Evolutionary conservation across 805 yeast genomes (phyloP).

Genomic region (Nakazawaea molendinolei): DNA sequence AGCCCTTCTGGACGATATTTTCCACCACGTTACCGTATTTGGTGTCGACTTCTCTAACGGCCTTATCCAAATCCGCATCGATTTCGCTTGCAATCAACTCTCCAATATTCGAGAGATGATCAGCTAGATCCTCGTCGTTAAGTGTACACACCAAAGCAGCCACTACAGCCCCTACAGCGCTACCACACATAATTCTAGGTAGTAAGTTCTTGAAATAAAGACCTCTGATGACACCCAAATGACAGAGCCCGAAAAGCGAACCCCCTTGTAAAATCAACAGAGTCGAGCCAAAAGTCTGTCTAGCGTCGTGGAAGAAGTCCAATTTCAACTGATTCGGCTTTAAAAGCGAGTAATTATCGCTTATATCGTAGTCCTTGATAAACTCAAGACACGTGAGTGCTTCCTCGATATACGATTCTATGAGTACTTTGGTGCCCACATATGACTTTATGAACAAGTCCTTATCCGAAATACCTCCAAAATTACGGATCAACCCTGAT

Average conservation of each 20-base stretch:
- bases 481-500: constrained; percentile 80
- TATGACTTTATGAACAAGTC: constrained; percentile 75
- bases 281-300: constrained; percentile 84
- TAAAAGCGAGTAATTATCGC: constrained; percentile 28
- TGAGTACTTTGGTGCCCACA: constrained; percentile 81
- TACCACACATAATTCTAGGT: constrained; percentile 85
- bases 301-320: constrained; percentile 79
- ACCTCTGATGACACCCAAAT: constrained; percentile 85
- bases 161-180: constrained; percentile 90
- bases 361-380: constrained; percentile 36
- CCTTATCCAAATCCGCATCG: constrained; percentile 12
- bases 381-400: constrained; percentile 63
- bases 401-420: constrained; percentile 80
- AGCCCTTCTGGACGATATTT: constrained; percentile 71
- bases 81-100: constrained; percentile 19
- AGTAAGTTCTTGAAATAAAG: constrained; percentile 66
- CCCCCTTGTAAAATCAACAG: constrained; percentile 94
- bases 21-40: constrained; percentile 62
- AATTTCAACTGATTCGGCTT: constrained; percentile 51
- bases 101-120: constrained; percentile 23
- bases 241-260: constrained; percentile 88
- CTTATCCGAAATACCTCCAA: constrained; percentile 84
- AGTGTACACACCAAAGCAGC: constrained; percentile 80
- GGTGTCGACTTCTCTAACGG: constrained; percentile 28
- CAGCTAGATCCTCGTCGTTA: constrained; percentile 54